Evolutionary conservation across 2,329 filamentous ascomycete species (phyloP).

Genomic region (Fusarium nodosum): DNA sequence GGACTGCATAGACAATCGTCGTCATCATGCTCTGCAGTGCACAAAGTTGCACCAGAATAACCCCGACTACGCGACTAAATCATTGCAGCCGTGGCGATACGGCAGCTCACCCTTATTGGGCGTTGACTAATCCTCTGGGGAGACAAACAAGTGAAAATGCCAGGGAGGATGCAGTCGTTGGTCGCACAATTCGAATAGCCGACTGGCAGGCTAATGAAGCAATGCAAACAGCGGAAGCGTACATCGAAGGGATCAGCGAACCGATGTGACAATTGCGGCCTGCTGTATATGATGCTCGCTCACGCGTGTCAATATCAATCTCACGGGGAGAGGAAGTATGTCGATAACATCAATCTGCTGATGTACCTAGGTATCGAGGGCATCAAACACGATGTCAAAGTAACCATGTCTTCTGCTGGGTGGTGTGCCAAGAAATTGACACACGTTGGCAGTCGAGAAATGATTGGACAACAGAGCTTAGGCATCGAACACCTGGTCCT

Average conservation of each 20-base stretch:
- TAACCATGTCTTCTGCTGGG: constrained; percentile 22
- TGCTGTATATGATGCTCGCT: neutral
- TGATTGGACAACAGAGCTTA: constrained; percentile 48
- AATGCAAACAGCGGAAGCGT: constrained; percentile 36
- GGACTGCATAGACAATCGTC: constrained; percentile 14
- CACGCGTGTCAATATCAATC: constrained; percentile 8
- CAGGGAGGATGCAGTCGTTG: constrained; percentile 32
- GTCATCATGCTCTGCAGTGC: constrained; percentile 3
- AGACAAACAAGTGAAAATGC: constrained; percentile 25
- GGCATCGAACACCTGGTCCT: constrained; percentile 49
- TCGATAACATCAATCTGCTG: constrained; percentile 20
- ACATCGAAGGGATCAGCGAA: constrained; percentile 25
- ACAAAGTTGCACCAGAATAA: constrained; percentile 16
- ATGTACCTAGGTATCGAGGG: constrained; percentile 25
- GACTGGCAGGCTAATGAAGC: constrained; percentile 37
- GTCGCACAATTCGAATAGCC: constrained; percentile 41
- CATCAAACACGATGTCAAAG: constrained; percentile 29
- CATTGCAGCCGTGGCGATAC: constrained; percentile 19
- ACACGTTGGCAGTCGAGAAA: constrained; percentile 21
- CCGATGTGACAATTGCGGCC: constrained; percentile 5
- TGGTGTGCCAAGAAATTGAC: constrained; percentile 35
- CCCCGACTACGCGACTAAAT: constrained; percentile 7
- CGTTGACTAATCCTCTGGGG: constrained; percentile 18
- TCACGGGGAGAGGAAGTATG: constrained; percentile 21
- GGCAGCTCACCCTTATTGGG: constrained; percentile 17